Percentiles rank a stretch among this genome's conserved stretches.
phyloP scores from a whole-genome alignment of 1,284 basidiomycete species.

The Microbotryomycetes sp. region DNA sequence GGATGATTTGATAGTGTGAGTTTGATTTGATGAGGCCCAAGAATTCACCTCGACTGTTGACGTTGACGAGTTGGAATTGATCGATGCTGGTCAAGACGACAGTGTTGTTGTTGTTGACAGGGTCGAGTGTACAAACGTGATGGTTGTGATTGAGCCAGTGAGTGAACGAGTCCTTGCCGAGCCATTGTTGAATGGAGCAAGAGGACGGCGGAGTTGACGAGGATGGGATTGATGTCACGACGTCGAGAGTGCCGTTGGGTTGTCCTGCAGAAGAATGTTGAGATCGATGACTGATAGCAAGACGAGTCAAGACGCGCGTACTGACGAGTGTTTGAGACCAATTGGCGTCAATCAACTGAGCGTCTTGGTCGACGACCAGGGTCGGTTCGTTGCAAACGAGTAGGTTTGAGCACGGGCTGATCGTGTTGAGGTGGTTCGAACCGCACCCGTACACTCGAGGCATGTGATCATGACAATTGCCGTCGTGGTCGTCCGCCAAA shows the following conservation, averaged over 20 bases:
- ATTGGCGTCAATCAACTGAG: slow-evolving; percentile 5
- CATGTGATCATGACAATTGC: no score
- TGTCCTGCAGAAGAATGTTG: no score
- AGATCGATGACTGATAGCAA: background rate
- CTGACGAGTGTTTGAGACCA: slow-evolving; percentile 14
- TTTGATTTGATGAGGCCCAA: slow-evolving; percentile 8
- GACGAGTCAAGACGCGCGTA: background rate
- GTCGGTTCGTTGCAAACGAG: no score
- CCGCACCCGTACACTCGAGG: slow-evolving; percentile 12
- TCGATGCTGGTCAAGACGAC: no score
- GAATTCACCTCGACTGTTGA: slow-evolving; percentile 17
- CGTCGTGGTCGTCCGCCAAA: no score
- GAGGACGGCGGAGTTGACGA: background rate
- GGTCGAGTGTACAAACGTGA: no score
- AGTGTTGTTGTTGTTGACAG: no score
- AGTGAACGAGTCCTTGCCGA: slow-evolving; percentile 15
- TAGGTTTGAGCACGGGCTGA: background rate
- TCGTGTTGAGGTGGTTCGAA: no score
- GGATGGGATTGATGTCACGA: background rate
- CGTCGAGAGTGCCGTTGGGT: background rate
- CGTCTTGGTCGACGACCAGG: background rate
- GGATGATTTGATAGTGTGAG: no score
- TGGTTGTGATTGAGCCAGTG: slow-evolving; percentile 1
- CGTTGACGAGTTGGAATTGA: background rate
- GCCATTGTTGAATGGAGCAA: no score